phyloP scores from a whole-genome alignment of 768 basidiomycete genomes.

The Gyrodon lividus region DNA sequence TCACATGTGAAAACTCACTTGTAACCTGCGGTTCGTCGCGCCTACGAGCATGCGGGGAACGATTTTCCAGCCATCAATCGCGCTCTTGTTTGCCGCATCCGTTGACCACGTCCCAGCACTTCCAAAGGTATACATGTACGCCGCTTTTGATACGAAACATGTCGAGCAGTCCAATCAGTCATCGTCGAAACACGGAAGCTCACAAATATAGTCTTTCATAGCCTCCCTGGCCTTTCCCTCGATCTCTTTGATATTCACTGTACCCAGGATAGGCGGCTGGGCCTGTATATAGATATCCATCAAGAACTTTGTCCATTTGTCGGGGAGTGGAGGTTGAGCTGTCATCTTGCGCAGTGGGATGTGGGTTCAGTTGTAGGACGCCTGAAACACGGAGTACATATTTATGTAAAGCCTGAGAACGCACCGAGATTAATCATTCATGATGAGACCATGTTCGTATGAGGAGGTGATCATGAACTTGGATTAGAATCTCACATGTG shows the following conservation, averaged over 20 bases:
- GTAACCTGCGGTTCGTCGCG: conserved; percentile 54
- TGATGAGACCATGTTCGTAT: too few relatives aligned
- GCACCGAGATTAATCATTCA: too few relatives aligned
- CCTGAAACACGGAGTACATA: too few relatives aligned
- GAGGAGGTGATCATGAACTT: too few relatives aligned
- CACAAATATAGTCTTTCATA: conserved; percentile 56
- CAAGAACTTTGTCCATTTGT: conserved; percentile 30
- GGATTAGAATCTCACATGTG: too few relatives aligned
- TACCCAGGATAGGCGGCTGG: conserved; percentile 43
- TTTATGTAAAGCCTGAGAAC: too few relatives aligned
- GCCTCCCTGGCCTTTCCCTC: conserved; percentile 66
- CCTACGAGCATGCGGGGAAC: conserved; percentile 78
- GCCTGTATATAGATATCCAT: conserved; percentile 16
- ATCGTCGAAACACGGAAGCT: conserved; percentile 10
- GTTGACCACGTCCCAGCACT: conserved; percentile 75
- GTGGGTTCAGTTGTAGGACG: too few relatives aligned
- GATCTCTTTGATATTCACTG: conserved; percentile 60
- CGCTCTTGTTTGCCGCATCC: conserved; percentile 60
- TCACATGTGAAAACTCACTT: conserved; percentile 41
- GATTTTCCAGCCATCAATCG: conserved; percentile 67
- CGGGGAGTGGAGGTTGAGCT: conserved; percentile 9
- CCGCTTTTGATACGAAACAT: conserved; percentile 36
- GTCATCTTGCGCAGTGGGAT: conserved; percentile 21
- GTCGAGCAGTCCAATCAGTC: neutral
- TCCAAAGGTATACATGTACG: conserved; percentile 75